Evolutionary conservation across 129 eudicot genomes (phyloP), one percentile per base, ranked within the genome.

Genomic region (Flaveria linearis): DNA sequence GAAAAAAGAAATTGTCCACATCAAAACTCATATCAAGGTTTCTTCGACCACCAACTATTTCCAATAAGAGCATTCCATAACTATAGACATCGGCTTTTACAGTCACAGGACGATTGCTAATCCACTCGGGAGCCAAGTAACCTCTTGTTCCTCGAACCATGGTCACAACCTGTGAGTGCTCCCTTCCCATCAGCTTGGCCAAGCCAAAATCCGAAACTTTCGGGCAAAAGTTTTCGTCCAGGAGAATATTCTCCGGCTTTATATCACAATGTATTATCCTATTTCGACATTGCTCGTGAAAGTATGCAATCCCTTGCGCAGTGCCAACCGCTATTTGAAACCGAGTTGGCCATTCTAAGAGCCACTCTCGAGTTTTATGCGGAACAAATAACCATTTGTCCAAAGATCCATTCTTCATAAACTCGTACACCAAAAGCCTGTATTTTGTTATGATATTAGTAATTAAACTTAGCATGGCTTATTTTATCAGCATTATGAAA

Each of bases 61-160:
- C 99, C 57, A 95, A 55, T 33, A 95, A 86, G 23, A 95, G 95
- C 97, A 95, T 91, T 62, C 99, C 99, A 66, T 95, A 95, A 77
- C 97, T 95, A 76, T 91, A 95, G 41, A 95, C 99, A 85, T 95
- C 99, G 1, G 97, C 99, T 71, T 91, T 95, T 14, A 91, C 97
- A 0, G 99, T 95, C 9, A 95, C 89, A 0, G 99, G 97, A 30
- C 97, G 92, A 69, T 95, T 95, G 71, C 97, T 95, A 14, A 95
- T 81, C 99, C 97, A 95, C 61, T 95, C 99, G 0, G 99, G 99
- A 26, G 99, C 99, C 73, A 95, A 80, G 82, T 95, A 95, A 8
- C 99, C 99, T 78, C 99, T 72, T 41, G 97, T 91, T 72, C 99
- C 99, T 78, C 99, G 79, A 56, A 95, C 87, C 97, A 91, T 91